A percentile compares a stretch with the other conserved stretches of the same genome.
phyloP scores from a whole-genome alignment of 192 early-diverging fungal species.

The Coemansia sp. region DNA sequence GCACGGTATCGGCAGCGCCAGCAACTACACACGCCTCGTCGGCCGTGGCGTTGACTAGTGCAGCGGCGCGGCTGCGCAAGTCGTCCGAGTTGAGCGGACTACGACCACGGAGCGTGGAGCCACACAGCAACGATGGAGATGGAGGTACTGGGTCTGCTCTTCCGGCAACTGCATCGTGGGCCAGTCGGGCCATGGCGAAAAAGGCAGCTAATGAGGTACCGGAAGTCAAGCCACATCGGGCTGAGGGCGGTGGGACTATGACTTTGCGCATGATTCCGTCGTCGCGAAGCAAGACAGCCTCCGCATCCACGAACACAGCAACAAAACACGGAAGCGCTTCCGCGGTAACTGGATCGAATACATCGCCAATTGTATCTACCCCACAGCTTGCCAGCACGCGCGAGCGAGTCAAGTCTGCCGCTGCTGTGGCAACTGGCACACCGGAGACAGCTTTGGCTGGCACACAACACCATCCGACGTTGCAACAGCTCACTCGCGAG shows the following conservation, averaged over 20 bases:
- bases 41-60: neutral
- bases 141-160: slow-evolving; percentile 29
- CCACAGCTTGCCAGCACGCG: neutral
- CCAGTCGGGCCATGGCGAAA: slow-evolving; percentile 32
- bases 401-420: neutral
- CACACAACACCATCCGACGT: slow-evolving; percentile 25
- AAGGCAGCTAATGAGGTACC: slow-evolving; percentile 15
- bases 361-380: neutral
- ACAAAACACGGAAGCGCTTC: neutral
- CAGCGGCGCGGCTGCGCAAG: slow-evolving; percentile 19
- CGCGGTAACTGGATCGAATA: neutral
- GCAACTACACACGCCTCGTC: slow-evolving; percentile 6
- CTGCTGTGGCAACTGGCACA: neutral
- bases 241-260: slow-evolving; percentile 33
- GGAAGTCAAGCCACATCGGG: slow-evolving; percentile 13
- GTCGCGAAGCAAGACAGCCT: slow-evolving; percentile 21
- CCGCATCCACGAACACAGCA: neutral
- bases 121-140: slow-evolving; percentile 6
- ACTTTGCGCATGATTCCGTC: slow-evolving; percentile 43
- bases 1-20: slow-evolving; percentile 2
- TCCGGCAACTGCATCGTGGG: slow-evolving; percentile 51
- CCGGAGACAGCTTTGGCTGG: slow-evolving; percentile 1
- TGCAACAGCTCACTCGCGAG: slow-evolving; percentile 42
- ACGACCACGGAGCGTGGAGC: slow-evolving; percentile 36
- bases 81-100: slow-evolving; percentile 12